Conservation (phyloP, 2,329 filamentous ascomycete genomes). For the Arachnopeziza araneosa region DNA sequence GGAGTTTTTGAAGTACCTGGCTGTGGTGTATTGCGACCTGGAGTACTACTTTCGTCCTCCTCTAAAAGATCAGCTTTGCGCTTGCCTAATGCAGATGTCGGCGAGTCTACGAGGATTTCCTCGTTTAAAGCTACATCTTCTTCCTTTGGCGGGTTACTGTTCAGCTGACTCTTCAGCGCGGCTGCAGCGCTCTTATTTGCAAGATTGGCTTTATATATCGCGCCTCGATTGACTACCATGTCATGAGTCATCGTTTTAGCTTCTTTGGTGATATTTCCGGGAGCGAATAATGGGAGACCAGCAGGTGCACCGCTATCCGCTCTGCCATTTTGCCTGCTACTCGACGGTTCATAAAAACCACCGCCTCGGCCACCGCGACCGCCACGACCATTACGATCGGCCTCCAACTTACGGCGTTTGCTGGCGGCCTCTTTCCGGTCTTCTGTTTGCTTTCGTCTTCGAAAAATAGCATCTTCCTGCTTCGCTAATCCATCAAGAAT, state of each 20-base stretch:
- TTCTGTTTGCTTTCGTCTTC: conserved; percentile 77
- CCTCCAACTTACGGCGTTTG: conserved; percentile 71
- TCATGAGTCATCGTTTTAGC: conserved; percentile 70
- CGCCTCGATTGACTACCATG: conserved; percentile 73
- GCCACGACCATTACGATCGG: conserved; percentile 38
- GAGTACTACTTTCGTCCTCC: conserved; percentile 50
- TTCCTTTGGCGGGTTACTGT: conserved; percentile 28
- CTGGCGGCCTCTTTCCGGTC: conserved; percentile 75
- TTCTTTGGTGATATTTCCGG: conserved; percentile 49
- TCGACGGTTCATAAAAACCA: conserved; percentile 22
- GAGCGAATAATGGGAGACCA: conserved; percentile 52
- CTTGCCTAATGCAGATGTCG: conserved; percentile 58
- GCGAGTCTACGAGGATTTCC: conserved; percentile 28
- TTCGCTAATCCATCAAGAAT: conserved; percentile 85
- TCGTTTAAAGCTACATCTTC: conserved; percentile 5
- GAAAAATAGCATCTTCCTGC: conserved; percentile 92
- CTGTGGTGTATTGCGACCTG: conserved; percentile 53
- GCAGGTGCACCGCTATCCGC: conserved; percentile 31
- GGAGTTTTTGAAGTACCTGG: conserved; percentile 43
- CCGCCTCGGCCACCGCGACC: conserved; percentile 28
- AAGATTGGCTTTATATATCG: conserved; percentile 61
- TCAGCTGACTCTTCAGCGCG: conserved; percentile 72
- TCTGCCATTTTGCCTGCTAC: conserved; percentile 22
- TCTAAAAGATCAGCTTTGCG: conserved; percentile 71
- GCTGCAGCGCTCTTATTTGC: conserved; percentile 95